Evolutionary conservation across 495 filamentous ascomycete species (phyloP), one percentile per base, ranked within the genome.

Genomic region (Aspergillus olivimuriae): DNA sequence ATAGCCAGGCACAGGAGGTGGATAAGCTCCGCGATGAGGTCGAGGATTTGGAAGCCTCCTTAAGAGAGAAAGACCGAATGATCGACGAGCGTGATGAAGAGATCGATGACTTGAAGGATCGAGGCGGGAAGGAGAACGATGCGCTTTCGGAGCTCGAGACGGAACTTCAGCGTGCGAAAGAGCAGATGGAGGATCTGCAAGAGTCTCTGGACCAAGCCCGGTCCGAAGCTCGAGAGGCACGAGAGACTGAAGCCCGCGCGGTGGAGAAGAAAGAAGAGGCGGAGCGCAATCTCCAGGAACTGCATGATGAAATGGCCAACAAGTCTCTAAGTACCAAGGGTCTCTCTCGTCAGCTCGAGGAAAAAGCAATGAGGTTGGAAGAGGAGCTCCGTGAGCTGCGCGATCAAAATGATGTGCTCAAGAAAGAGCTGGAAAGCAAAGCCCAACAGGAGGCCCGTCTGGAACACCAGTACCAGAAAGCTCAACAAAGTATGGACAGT

Each of bases 241-340:
- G 77, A 40, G 72, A 78, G 2, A 75, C 83, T 39, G 63, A 82
- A 9, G 69, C 85, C 38, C 67, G 76, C 22, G 83, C 84, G n/a
- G 43, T 77, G n/a, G 59, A 73, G 16, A 75, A 82, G 37, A 86
- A 83, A 35, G 53, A 63, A 5, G 60, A 65, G 18, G 66, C 66
- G 0, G 72, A 77, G 43, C 60, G 68, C 14, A 66, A 80, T 37
- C 58, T 76, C 17, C 63, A 68, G 33, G 68, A 89, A 57, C 61
- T 92, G 15, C 82, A 82, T 38, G 82, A 86, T 34, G 85, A 91
- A 50, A 79, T 89, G 72, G 72, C 82, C 6, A 82, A 89, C 57
- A 89, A 87, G 56, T 88, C 84, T 0, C 74, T 89, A 41, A 81
- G 76, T 17, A 83, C 83, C 20, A 89, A 83, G 56, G 83, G 82